These are phyloP conservation scores for Fraxinus excelsior DNA, from an alignment of 257 asterid genomes.

Conservation along the genomic window DNA sequence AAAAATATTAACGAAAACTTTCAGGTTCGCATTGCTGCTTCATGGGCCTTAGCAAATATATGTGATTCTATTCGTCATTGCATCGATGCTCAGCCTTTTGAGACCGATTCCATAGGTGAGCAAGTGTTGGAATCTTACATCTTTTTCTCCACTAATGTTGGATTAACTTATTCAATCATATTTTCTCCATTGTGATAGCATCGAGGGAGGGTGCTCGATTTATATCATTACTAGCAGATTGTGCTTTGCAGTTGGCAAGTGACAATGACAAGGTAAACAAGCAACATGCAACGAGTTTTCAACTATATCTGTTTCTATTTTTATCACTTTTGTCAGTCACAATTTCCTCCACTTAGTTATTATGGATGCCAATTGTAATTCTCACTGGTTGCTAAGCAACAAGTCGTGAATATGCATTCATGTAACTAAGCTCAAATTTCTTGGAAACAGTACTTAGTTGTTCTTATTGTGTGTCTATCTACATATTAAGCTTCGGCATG, in stretches of 20 bases:
- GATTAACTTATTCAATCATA: slow-evolving; percentile 32
- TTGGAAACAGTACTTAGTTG: neutral
- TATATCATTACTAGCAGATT: slow-evolving; percentile 58
- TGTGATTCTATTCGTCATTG: slow-evolving; percentile 78
- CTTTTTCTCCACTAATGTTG: slow-evolving; percentile 25
- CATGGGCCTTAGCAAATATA: slow-evolving; percentile 96
- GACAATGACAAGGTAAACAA: slow-evolving; percentile 90
- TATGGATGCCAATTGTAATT: slow-evolving; percentile 8
- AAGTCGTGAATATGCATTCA: neutral
- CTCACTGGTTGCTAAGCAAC: neutral
- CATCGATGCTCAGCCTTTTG: slow-evolving; percentile 51
- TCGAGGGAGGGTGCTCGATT: slow-evolving; percentile 46
- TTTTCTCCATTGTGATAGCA: slow-evolving; percentile 43
- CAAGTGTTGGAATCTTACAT: slow-evolving; percentile 25
- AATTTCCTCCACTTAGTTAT: neutral
- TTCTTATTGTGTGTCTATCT: neutral
- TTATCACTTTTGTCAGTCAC: neutral
- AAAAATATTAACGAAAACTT: slow-evolving; percentile 33
- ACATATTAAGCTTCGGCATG: neutral
- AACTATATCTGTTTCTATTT: slow-evolving; percentile 1
- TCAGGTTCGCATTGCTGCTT: slow-evolving; percentile 94
- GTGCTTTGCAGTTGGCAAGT: slow-evolving; percentile 67
- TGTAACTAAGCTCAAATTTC: neutral
- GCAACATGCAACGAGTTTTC: neutral
- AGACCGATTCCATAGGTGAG: slow-evolving; percentile 47